Conservation (phyloP, 441 rosid species). For the California macrophylla region DNA sequence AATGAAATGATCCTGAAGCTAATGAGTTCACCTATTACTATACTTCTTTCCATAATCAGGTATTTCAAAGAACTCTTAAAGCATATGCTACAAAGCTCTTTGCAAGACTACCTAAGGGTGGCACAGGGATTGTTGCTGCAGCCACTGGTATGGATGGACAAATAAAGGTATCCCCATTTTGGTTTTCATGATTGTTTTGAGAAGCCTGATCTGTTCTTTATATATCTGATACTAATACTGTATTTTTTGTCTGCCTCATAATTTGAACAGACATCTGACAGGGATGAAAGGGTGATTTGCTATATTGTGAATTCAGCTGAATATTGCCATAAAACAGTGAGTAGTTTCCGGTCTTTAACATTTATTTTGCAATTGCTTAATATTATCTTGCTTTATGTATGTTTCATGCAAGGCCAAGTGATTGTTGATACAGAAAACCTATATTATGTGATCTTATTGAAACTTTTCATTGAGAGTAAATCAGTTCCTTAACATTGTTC, state of each 20-base stretch:
- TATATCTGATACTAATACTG: slow-evolving; percentile 14
- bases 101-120: slow-evolving; percentile 86
- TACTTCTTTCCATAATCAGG: slow-evolving; percentile 36
- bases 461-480: neutral
- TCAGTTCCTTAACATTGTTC: neutral
- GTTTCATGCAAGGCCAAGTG: neutral
- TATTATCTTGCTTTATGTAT: slow-evolving; percentile 5
- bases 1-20: slow-evolving; percentile 10
- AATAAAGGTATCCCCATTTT: slow-evolving; percentile 54
- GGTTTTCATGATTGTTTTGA: slow-evolving; percentile 1
- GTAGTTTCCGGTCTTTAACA: slow-evolving; percentile 13
- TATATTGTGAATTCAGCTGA: slow-evolving; percentile 95
- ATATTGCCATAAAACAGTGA: slow-evolving; percentile 88
- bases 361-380: slow-evolving; percentile 14
- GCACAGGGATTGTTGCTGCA: slow-evolving; percentile 93
- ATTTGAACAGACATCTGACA: slow-evolving; percentile 72
- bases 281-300: slow-evolving; percentile 89
- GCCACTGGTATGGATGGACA: slow-evolving; percentile 97
- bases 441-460: neutral
- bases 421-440: neutral
- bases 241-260: slow-evolving; percentile 19
- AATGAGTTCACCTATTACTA: neutral
- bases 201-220: neutral
- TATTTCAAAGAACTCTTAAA: slow-evolving; percentile 89
- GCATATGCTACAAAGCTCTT: slow-evolving; percentile 86